phyloP scores from a whole-genome alignment of 2,329 filamentous ascomycete species.

The Leptographium lundbergii region DNA sequence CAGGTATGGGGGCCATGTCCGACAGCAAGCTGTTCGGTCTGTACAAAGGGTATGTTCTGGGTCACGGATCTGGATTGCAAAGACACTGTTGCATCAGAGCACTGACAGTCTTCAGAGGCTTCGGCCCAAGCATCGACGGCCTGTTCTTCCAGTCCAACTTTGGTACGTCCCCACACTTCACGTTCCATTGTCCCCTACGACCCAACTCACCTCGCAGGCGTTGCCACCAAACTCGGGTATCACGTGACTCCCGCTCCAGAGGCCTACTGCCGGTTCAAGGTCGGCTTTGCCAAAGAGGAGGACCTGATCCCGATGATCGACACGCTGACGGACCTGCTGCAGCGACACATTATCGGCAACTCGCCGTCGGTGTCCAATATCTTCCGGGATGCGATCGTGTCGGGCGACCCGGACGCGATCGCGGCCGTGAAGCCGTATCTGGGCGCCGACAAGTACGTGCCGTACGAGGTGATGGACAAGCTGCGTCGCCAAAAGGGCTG shows the following conservation, averaged over 20 bases:
- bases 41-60: background rate
- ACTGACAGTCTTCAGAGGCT: conserved; percentile 8
- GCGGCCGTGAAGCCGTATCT: background rate
- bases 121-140: conserved; percentile 27
- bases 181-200: background rate
- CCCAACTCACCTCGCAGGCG: background rate
- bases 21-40: background rate
- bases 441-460: background rate
- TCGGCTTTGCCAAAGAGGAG: conserved; percentile 24
- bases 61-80: no score
- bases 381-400: background rate
- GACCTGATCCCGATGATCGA: conserved; percentile 23
- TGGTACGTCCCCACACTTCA: conserved; percentile 18
- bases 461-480: background rate
- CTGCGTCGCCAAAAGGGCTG: background rate
- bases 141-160: conserved; percentile 39
- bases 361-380: background rate
- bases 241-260: conserved; percentile 23
- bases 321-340: conserved; percentile 8
- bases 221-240: conserved; percentile 42
- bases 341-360: background rate
- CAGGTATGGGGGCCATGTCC: conserved; percentile 33
- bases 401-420: background rate
- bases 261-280: conserved; percentile 24
- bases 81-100: no score